These are phyloP conservation scores for Syzygium jambos DNA, from an alignment of 345 rosid genomes.

Conservation along the genomic window DNA sequence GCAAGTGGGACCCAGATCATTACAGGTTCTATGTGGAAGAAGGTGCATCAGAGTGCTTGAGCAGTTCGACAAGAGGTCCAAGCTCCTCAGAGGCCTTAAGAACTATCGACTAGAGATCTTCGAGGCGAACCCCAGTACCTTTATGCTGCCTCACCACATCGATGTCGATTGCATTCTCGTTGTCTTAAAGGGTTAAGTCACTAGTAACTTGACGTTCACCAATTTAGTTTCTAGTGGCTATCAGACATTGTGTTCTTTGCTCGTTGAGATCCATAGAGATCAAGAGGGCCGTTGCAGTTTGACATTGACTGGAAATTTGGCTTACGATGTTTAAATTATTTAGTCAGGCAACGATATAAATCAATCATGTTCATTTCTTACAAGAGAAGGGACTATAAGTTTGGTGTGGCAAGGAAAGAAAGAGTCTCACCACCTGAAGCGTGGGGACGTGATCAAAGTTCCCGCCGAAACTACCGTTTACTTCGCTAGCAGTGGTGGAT, in stretches of 20 bases:
- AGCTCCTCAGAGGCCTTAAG: constrained; percentile 31
- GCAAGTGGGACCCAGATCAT: too few species aligned
- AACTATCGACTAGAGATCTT: constrained; percentile 21
- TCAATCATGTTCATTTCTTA: neutral
- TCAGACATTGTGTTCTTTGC: neutral
- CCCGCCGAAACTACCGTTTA: constrained; percentile 25
- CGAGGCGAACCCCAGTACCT: constrained; percentile 33
- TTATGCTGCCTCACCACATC: constrained; percentile 28
- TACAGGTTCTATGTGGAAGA: constrained; percentile 3
- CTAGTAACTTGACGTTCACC: neutral
- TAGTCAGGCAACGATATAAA: neutral
- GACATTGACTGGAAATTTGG: neutral
- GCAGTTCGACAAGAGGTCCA: constrained; percentile 24
- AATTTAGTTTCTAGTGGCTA: neutral
- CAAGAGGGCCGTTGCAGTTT: neutral
- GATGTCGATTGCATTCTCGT: constrained; percentile 30
- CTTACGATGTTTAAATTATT: too few species aligned
- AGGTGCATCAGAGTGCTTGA: constrained; percentile 32
- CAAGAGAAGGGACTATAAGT: constrained; percentile 25
- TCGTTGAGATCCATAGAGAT: neutral
- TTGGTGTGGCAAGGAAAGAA: constrained; percentile 17
- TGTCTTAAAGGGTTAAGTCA: constrained; percentile 21
- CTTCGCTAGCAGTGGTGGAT: constrained; percentile 11
- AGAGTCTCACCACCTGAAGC: constrained; percentile 17
- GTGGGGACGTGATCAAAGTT: constrained; percentile 30